These are phyloP conservation scores for Geotrichum citri-aurantii DNA, from an alignment of 1,139 yeast species.

Conservation along the genomic window DNA sequence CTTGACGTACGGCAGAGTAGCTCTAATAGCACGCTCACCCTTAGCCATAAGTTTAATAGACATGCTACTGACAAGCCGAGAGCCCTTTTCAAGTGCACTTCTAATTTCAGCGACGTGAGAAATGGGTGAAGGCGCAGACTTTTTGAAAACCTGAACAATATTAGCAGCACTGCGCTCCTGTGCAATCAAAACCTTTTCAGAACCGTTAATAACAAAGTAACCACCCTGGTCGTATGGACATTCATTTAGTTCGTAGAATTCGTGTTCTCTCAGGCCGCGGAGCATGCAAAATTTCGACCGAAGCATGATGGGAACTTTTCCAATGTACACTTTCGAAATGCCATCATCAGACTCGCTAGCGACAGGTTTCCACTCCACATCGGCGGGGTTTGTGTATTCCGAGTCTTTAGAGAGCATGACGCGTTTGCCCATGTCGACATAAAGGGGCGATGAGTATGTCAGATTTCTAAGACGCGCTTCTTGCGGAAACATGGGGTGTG, in stretches of 20 bases:
- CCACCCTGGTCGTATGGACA: constrained; percentile 99
- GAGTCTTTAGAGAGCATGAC: constrained; percentile 80
- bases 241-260: constrained; percentile 89
- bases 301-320: constrained; percentile 97
- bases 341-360: constrained; percentile 55
- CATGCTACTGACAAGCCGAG: constrained; percentile 86
- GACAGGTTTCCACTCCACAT: constrained; percentile 62
- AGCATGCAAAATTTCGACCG: constrained; percentile 94
- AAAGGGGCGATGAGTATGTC: constrained; percentile 92
- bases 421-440: constrained; percentile 91
- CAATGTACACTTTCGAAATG: constrained; percentile 74
- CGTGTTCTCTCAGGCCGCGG: constrained; percentile 88
- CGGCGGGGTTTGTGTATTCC: constrained; percentile 42
- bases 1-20: constrained; percentile 91
- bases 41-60: constrained; percentile 89
- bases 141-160: constrained; percentile 95
- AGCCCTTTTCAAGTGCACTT: constrained; percentile 94
- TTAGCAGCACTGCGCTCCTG: constrained; percentile 98
- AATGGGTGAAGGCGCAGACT: constrained; percentile 95
- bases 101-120: constrained; percentile 96
- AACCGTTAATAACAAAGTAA: constrained; percentile 94
- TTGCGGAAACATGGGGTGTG: constrained; percentile 97
- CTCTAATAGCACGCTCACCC: constrained; percentile 81
- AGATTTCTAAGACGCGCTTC: constrained; percentile 94
- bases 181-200: constrained; percentile 95